Base-by-base conservation (phyloP, 2,329 filamentous ascomycete genomes). In the Fusarium sp. region DNA sequence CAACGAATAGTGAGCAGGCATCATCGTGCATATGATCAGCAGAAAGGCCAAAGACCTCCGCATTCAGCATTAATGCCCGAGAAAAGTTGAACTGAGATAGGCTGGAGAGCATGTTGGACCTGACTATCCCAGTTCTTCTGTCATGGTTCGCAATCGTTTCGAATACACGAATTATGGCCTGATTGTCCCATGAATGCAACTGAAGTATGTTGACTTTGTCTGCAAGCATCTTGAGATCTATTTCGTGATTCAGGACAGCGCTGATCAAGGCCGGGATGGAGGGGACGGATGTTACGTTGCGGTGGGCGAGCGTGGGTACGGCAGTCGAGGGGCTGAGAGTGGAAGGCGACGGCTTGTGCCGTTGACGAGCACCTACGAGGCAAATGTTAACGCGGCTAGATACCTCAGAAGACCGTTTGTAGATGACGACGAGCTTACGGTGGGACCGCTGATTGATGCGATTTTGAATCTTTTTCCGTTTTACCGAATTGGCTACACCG, bases 361-460 rank as follows among this genome's bases (percentile, higher is more conserved):
- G n/a, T n/a, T n/a, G n/a, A n/a, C n/a, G n/a, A n/a, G n/a, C n/a
- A n/a, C n/a, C n/a, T n/a, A n/a, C n/a, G n/a, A n/a, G n/a, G n/a
- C n/a, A n/a, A n/a, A n/a, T n/a, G n/a, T n/a, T n/a, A n/a, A n/a
- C n/a, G n/a, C n/a, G n/a, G n/a, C n/a, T n/a, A n/a, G n/a, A n/a
- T n/a, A n/a, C n/a, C n/a, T n/a, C n/a, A n/a, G n/a, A n/a, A n/a
- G n/a, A 26, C 37, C 26, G 29, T 33, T 9, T 9, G 4, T n/a
- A 38, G 24, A 33, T 21, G 29, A 50, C 31, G 47, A 50, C n/a
- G n/a, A n/a, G 28, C 28, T 11, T 50, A 50, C 47, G 8, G 47
- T 16, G 29, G 31, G 47, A 50, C 16, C 47, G 47, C 18, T 50
- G 47, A 33, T 50, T 50, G 47, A 50, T 50, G 47, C 47, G 47